These are phyloP conservation scores for Musa troglodytarum DNA, from an alignment of 176 grass and related monocot species.

Conservation along the genomic window DNA sequence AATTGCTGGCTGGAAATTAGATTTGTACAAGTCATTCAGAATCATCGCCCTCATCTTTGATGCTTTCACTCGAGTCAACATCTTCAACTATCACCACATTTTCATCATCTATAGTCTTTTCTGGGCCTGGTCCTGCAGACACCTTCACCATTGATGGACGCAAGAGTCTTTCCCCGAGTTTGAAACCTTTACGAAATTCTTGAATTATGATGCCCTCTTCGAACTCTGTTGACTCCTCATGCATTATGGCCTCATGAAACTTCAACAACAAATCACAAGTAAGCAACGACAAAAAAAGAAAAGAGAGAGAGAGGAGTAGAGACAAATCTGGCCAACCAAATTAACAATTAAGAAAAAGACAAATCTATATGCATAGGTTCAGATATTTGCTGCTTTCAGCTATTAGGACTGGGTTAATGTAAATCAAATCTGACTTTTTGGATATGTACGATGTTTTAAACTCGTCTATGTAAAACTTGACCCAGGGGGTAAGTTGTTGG, in stretches of 20 bases:
- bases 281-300: constrained; percentile 19
- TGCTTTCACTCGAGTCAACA: constrained; percentile 25
- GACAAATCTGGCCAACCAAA: background rate
- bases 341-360: background rate
- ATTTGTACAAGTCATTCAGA: constrained; percentile 20
- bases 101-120: constrained; percentile 25
- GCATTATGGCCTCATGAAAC: constrained; percentile 97
- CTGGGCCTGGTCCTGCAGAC: constrained; percentile 66
- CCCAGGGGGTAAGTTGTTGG: too few relatives aligned
- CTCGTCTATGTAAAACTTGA: too few relatives aligned
- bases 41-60: constrained; percentile 8
- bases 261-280: constrained; percentile 20
- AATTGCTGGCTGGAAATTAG: background rate
- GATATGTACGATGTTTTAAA: too few relatives aligned
- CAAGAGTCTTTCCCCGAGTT: constrained; percentile 71
- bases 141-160: constrained; percentile 87
- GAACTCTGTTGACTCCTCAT: constrained; percentile 65
- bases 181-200: constrained; percentile 94
- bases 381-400: too few relatives aligned
- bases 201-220: constrained; percentile 82
- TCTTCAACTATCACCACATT: constrained; percentile 35
- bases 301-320: background rate
- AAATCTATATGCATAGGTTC: background rate
- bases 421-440: too few relatives aligned
- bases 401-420: too few relatives aligned